These are phyloP conservation scores for Arthrobotrys sinensis DNA, from an alignment of 2,329 filamentous ascomycete species.

Conservation along the genomic window DNA sequence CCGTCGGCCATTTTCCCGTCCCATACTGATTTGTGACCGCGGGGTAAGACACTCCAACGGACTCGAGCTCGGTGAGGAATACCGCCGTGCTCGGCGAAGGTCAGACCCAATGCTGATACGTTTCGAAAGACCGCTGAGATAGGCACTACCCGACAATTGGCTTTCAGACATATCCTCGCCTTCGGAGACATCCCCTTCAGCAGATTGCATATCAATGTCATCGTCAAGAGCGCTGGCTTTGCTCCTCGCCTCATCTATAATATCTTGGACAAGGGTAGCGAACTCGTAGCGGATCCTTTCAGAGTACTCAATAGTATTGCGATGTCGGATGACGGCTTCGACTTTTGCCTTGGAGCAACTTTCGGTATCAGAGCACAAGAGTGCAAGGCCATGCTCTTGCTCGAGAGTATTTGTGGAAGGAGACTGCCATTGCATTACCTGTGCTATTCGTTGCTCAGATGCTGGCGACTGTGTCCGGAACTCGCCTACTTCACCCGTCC, in stretches of 20 bases:
- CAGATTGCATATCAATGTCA: constrained; percentile 65
- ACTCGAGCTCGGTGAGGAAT: constrained; percentile 88
- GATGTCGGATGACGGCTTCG: constrained; percentile 90
- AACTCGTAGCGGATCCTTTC: constrained; percentile 96
- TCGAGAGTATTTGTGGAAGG: constrained; percentile 91
- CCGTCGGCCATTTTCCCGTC: constrained; percentile 54
- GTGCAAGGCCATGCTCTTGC: constrained; percentile 88
- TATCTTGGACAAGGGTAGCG: constrained; percentile 91
- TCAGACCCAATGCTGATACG: constrained; percentile 62
- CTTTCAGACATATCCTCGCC: constrained; percentile 60
- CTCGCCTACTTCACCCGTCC: constrained; percentile 77
- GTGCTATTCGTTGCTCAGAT: constrained; percentile 93
- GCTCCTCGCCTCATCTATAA: constrained; percentile 89
- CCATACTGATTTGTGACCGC: constrained; percentile 79
- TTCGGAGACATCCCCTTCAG: constrained; percentile 63
- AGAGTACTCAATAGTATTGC: constrained; percentile 93
- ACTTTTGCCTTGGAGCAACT: constrained; percentile 88
- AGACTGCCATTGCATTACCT: constrained; percentile 96
- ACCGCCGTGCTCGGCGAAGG: constrained; percentile 66
- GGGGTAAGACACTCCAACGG: constrained; percentile 92
- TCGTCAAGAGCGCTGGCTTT: constrained; percentile 76
- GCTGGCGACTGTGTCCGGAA: constrained; percentile 94
- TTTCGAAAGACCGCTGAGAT: constrained; percentile 60
- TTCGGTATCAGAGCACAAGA: constrained; percentile 92
- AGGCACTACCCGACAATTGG: constrained; percentile 55